These are phyloP conservation scores for Fremontodendron californicum DNA, from an alignment of 345 rosid species.

Conservation along the genomic window DNA sequence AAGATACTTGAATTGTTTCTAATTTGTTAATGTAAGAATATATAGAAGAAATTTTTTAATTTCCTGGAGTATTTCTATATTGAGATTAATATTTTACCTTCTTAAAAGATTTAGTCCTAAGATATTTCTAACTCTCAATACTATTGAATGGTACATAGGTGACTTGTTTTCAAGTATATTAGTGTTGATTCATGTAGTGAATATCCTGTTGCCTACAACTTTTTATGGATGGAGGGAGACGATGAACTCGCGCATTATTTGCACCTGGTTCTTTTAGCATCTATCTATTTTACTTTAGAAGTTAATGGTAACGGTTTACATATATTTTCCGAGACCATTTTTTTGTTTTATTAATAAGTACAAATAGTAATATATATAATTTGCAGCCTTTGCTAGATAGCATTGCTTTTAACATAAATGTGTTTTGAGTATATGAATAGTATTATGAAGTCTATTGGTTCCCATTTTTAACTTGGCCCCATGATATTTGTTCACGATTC, in stretches of 20 bases:
- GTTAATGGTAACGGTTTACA: background rate
- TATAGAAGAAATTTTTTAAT: background rate
- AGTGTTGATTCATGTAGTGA: background rate
- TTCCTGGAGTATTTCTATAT: background rate
- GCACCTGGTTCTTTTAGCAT: background rate
- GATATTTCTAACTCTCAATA: background rate
- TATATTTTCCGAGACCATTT: background rate
- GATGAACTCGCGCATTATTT: background rate
- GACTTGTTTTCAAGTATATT: background rate
- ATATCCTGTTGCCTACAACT: background rate
- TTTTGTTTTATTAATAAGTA: background rate
- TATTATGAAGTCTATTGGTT: background rate
- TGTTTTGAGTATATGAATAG: background rate
- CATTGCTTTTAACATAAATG: background rate
- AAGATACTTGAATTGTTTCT: background rate
- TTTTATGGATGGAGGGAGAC: background rate
- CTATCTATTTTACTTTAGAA: background rate
- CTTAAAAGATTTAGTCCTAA: background rate
- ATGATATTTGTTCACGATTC: background rate
- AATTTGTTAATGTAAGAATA: background rate
- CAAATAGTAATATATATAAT: background rate
- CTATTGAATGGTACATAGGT: background rate
- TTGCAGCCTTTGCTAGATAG: background rate
- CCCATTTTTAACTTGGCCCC: background rate
- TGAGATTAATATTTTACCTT: background rate